Evolutionary conservation across 2,329 filamentous ascomycete genomes (phyloP), one percentile per base, ranked within the genome.

Genomic region (Penicillium sp.): DNA sequence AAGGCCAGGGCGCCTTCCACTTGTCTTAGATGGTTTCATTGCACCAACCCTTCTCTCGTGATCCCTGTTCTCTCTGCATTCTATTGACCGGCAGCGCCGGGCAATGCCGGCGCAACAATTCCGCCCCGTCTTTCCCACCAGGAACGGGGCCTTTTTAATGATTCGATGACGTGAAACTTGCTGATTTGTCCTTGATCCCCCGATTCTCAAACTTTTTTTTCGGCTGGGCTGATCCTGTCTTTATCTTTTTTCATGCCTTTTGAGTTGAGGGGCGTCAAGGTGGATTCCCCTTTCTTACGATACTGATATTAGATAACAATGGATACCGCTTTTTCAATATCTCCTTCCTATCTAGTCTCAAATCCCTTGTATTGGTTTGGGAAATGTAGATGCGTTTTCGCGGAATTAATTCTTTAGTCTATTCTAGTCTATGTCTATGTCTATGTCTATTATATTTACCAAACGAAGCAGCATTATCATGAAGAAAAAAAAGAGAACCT

Each of bases 1-100:
- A 99, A 79, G 95, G 95, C 25, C 95, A 99, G 74, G 95, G 95
- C 29, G 95, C 96, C 59, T 99, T 99, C 84, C 95, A 98, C 77
- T 82, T 99, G 64, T 96, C 93, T 59, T 96, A 65, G 60, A 52
- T 49, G 35, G 14, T 16, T 21, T 14, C 47, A 23, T 11, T 23
- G 11, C 47, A 35, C 35, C 43, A 19, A 5, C 33, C 45, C 6
- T 44, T 44, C 26, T 26, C 50, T 52, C 23, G 16, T 27, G 49
- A 53, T 27, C 9, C 33, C 13, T 13, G 26, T 47, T 26, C 45
- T 43, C 33, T 56, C 45, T n/a, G 33, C 45, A 53, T 52, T 45
- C 57, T 26, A 39, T 50, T 33, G 35, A 35, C 47, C 45, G 21
- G 25, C 45, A 44, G 35, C 26, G 55, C 52, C 52, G 46, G 31